These are phyloP conservation scores for Jaenimonas drosophilae DNA, from an alignment of 208 protist genomes.

Conservation along the genomic window DNA sequence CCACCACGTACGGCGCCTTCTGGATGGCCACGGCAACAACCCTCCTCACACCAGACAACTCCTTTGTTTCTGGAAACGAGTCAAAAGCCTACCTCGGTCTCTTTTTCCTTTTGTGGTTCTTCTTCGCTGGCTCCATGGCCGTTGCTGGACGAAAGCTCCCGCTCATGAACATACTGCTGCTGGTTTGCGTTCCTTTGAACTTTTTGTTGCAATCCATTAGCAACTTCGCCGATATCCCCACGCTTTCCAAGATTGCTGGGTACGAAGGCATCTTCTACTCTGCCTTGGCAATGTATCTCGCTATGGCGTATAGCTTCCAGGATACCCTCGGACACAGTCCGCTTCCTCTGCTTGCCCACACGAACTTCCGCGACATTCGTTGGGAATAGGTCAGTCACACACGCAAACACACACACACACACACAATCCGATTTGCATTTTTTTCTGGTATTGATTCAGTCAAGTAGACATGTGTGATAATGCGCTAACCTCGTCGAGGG, in stretches of 20 bases:
- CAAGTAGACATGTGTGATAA: not conserved
- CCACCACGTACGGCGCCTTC: constrained; percentile 28
- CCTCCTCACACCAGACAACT: constrained; percentile 2
- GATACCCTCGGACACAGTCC: constrained; percentile 22
- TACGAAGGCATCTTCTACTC: constrained; percentile 38
- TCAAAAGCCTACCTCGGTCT: constrained; percentile 14
- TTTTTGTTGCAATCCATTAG: constrained; percentile 13
- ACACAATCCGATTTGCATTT: not conserved
- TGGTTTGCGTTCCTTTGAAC: constrained; percentile 15
- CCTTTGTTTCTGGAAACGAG: not conserved
- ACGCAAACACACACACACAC: too few relatives aligned
- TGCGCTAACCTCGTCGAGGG: not conserved
- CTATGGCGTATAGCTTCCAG: constrained; percentile 31
- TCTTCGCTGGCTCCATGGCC: constrained; percentile 10
- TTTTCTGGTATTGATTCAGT: not conserved
- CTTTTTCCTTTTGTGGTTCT: constrained; percentile 25
- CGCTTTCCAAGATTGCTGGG: constrained; percentile 24
- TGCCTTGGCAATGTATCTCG: constrained; percentile 26
- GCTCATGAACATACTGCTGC: constrained; percentile 11
- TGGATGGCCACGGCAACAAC: constrained; percentile 18
- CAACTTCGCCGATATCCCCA: constrained; percentile 12
- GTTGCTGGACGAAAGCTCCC: constrained; percentile 4
- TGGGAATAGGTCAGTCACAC: constrained; percentile 13
- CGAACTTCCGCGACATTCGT: constrained; percentile 16
- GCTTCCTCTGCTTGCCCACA: constrained; percentile 24